Percentiles rank a stretch among this genome's conserved stretches.
Evolutionary conservation across 768 basidiomycete species (phyloP).

Genomic region (Chalciporus piperatus): DNA sequence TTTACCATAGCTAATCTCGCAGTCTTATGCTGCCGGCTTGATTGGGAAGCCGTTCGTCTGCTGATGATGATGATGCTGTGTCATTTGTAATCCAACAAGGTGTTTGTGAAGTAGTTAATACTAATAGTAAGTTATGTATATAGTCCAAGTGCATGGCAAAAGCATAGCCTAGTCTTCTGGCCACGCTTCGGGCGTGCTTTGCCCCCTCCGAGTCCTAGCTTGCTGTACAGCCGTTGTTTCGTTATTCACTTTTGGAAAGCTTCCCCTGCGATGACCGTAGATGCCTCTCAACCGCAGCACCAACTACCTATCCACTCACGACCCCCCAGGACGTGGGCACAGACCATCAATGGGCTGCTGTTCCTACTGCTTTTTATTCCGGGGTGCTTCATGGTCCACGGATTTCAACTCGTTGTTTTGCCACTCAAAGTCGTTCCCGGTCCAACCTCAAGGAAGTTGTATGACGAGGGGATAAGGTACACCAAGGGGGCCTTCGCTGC

Average conservation of each 20-base stretch:
- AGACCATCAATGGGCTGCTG: constrained; percentile 45
- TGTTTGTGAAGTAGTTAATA: constrained; percentile 6
- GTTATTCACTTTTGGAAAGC: constrained; percentile 10
- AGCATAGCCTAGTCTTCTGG: not conserved
- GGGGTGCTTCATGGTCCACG: constrained; percentile 68
- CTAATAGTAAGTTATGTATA: too few species aligned
- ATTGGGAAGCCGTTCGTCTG: constrained; percentile 50
- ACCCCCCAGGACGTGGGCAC: constrained; percentile 51
- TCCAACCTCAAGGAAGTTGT: constrained; percentile 49
- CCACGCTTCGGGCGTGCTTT: constrained; percentile 2
- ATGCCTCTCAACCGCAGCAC: constrained; percentile 27
- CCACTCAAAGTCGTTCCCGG: constrained; percentile 68
- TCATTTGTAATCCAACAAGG: constrained; percentile 3
- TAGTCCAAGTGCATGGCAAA: too few species aligned
- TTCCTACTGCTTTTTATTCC: constrained; percentile 59
- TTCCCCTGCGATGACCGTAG: constrained; percentile 20
- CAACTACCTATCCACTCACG: constrained; percentile 53
- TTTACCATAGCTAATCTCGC: constrained; percentile 39
- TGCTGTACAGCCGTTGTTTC: constrained; percentile 4
- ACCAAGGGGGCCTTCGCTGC: constrained; percentile 82
- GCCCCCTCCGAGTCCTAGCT: not conserved
- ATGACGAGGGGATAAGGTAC: constrained; percentile 69
- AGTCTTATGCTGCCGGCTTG: constrained; percentile 40
- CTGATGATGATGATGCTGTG: constrained; percentile 18
- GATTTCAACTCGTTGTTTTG: constrained; percentile 69